A percentile compares a stretch with the other conserved stretches of the same genome.
Evolutionary conservation across 805 yeast species (phyloP).

Genomic region (Ogataea paraovalis): DNA sequence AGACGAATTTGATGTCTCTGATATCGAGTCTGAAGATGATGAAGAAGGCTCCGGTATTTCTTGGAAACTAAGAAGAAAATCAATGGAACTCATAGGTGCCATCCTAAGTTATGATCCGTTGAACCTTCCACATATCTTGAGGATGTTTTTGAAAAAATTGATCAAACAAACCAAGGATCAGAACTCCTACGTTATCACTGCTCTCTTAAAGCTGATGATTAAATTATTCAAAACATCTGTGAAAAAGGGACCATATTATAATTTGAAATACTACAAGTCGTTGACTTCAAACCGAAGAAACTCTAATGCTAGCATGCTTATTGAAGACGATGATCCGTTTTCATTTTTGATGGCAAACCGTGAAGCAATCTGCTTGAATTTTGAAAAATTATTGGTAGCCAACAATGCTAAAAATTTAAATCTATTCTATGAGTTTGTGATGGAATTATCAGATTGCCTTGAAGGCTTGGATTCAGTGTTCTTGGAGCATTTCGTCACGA

Average conservation of each 20-base stretch:
- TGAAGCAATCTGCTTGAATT: constrained; percentile 15
- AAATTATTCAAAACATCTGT: constrained; percentile 33
- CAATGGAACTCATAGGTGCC: constrained; percentile 40
- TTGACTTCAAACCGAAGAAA: constrained; percentile 23
- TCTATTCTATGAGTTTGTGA: constrained; percentile 22
- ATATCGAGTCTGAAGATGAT: constrained; percentile 43
- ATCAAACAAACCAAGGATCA: constrained; percentile 38
- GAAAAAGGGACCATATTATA: constrained; percentile 31
- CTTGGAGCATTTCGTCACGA: constrained; percentile 15
- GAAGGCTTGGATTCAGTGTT: constrained; percentile 24
- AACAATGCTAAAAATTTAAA: constrained; percentile 14
- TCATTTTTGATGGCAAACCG: constrained; percentile 10
- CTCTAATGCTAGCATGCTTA: constrained; percentile 39
- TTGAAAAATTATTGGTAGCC: constrained; percentile 13
- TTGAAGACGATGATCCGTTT: constrained; percentile 30
- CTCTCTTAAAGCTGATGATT: constrained; percentile 43
- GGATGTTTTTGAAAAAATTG: constrained; percentile 29
- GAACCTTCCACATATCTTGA: constrained; percentile 33
- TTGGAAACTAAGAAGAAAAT: constrained; percentile 59
- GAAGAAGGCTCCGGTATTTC: constrained; percentile 38
- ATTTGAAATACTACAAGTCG: constrained; percentile 22
- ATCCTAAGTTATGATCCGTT: constrained; percentile 37
- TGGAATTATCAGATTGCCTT: constrained; percentile 25
- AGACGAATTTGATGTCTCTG: constrained; percentile 39
- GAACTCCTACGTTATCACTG: constrained; percentile 47